Evolutionary conservation across 352 stramenopile species (phyloP), one percentile per base, ranked within the genome.

Genomic region (Phytopythium boreale): DNA sequence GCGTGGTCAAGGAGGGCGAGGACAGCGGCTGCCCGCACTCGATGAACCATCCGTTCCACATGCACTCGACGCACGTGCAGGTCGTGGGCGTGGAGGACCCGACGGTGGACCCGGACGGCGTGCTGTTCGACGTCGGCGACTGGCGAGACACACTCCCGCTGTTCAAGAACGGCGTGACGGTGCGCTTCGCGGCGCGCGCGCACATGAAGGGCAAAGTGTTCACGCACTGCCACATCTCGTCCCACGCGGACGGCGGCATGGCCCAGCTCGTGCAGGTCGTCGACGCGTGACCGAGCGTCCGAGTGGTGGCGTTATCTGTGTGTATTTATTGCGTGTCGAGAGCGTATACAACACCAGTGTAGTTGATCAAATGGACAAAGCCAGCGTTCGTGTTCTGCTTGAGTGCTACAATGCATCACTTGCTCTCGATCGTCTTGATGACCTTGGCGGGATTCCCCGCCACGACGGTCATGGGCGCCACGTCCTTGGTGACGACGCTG

Each of bases 21-120:
- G 51, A 65, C 31, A 66, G 47, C 62, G 64, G 74, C 59, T 92
- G 82, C 67, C 51, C 51, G 29, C 83, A 84, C 51, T 79, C 79
- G 22, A 90, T 92, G 83, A 90, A 76, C 31, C 82, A 92, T 50
- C 82, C 82, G 50, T 93, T 92, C 71, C 85, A 93, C 66, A 86
- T 93, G 57, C 85, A 93, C 74, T 72, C 72, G 41, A 85, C 79
- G 44, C 85, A 92, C 64, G 91, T 93, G 53, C 82, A 90, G 66
- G 69, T 92, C 43, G 79, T 79, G 22, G 68, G 59, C 36, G 74
- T 82, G 53, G 51, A 27, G 17, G 75, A 79, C 29, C 67, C 66
- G 8, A 67, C 51, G 36, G 68, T 77, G 1, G 82, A 90, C 53
- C 78, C 81, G 4, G 74, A 89, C 56, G 73, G 75, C 8, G 37